Conservation (phyloP, 164 flowering plant genomes). For the Kingdonia uniflora region DNA sequence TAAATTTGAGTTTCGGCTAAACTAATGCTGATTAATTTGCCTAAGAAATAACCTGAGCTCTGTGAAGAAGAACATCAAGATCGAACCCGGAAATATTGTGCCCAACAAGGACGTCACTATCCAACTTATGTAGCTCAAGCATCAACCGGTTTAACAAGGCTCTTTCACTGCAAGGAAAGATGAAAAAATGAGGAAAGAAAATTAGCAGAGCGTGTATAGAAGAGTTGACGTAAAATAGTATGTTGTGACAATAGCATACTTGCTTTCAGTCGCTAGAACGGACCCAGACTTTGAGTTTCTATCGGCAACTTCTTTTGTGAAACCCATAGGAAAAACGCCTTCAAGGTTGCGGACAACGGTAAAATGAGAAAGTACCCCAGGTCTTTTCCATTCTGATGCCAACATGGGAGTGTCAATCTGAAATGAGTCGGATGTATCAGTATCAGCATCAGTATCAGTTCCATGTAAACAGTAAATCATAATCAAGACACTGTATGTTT, state of each 20-base stretch:
- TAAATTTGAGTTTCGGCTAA: too few species aligned
- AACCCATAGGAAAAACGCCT: conserved; percentile 88
- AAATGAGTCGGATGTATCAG: conserved; percentile 12
- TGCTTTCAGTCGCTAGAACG: conserved; percentile 61
- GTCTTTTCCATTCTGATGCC: conserved; percentile 74
- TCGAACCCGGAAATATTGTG: conserved; percentile 98
- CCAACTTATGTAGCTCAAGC: conserved; percentile 74
- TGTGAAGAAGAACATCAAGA: conserved; percentile 85
- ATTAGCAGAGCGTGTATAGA: background rate
- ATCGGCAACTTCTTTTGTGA: conserved; percentile 52
- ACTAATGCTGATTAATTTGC: background rate
- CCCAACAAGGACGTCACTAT: conserved; percentile 89
- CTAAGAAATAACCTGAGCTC: conserved; percentile 58
- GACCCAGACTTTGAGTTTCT: conserved; percentile 62
- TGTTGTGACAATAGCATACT: conserved; percentile 22
- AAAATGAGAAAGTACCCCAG: conserved; percentile 72
- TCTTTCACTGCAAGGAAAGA: conserved; percentile 64
- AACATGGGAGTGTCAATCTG: conserved; percentile 93
- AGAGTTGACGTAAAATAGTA: background rate
- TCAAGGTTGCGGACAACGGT: conserved; percentile 89
- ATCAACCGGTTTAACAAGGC: conserved; percentile 80
- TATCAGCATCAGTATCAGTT: background rate
- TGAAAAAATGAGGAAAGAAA: background rate
- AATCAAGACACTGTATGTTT: background rate
- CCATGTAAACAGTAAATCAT: background rate